Evolutionary conservation across 2,329 filamentous ascomycete genomes (phyloP), one percentile per base, ranked within the genome.

Genomic region (Emmonsiellopsis sp.): DNA sequence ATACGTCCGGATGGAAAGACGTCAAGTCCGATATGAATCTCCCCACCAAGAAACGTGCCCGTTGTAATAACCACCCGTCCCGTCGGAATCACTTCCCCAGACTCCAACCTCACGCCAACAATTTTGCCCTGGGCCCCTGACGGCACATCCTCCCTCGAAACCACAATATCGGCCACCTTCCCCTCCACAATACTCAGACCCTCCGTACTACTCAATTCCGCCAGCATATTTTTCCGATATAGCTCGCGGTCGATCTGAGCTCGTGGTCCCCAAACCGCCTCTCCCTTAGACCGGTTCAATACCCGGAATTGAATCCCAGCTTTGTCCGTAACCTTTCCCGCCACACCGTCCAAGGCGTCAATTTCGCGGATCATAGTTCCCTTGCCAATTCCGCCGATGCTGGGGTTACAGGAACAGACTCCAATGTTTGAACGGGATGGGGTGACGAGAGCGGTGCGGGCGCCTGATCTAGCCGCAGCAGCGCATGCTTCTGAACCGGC

Each of bases 351-450:
- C 55, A 98, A 77, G 0, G 93, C 93, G 73, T 98, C 93, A 34
- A 98, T 85, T 71, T 98, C 93, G 42, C 92, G 85, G 49, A 98
- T 76, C 76, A 98, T 96, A 8, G 88, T 97, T 13, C 93, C 93
- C 68, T 98, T 98, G 44, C 93, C 93, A 61, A 98, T 97, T n/a
- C 93, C 93, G 40, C 93, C 93, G 65, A 98, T 95, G 58, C 89
- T 95, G 1, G 92, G 92, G 68, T 97, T 97, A 74, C 92, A 97
- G 37, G 91, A 96, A 73, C 92, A 97, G 33, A 93, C 88, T 53
- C 92, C 92, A 17, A 97, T 83, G 62, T 96, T 95, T 55, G 91
- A 85, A 54, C 88, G 71, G 56, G 87, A 89, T 2, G 92, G 93
- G 1, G 93, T 98, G 48, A 98, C 78, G 60, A 98, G 80, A 1